A percentile compares a stretch with the other conserved stretches of the same genome.
These are phyloP conservation scores for Neckera pumila DNA, from an alignment of 225 moss, liverwort and hornwort species.

Conservation along the genomic window DNA sequence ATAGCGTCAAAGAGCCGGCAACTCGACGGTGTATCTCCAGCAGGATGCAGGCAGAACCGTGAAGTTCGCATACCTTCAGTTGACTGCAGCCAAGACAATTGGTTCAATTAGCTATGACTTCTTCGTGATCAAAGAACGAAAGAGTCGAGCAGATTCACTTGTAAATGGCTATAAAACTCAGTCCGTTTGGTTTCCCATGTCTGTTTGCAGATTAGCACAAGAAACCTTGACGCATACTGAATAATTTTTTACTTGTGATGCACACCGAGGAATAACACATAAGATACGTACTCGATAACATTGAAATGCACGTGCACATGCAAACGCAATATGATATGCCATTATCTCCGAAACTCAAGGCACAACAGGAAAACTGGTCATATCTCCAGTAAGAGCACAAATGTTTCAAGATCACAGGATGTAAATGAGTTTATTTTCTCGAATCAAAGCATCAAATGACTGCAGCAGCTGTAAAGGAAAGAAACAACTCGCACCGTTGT, in stretches of 20 bases:
- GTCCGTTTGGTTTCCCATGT: neutral
- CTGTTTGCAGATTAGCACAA: neutral
- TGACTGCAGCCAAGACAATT: slow-evolving; percentile 31
- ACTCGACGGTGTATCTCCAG: slow-evolving; percentile 92
- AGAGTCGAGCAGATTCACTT: neutral
- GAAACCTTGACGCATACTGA: neutral
- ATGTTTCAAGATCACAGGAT: neutral
- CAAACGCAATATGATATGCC: neutral
- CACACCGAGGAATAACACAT: neutral
- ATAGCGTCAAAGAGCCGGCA: slow-evolving; percentile 90
- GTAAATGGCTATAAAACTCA: neutral
- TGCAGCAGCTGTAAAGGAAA: neutral
- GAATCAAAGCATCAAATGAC: neutral
- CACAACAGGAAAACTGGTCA: neutral
- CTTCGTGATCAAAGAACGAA: neutral
- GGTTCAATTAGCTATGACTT: neutral
- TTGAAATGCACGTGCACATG: neutral
- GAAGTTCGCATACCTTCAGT: slow-evolving; percentile 66
- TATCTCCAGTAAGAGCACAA: neutral
- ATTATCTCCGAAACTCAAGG: neutral
- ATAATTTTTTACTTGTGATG: neutral
- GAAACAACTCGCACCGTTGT: neutral
- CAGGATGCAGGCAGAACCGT: slow-evolving; percentile 74
- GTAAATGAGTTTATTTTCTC: neutral
- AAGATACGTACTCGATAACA: neutral